Percentiles rank a stretch among this genome's conserved stretches.
These are phyloP conservation scores for Calocybe cyanea DNA, from an alignment of 768 basidiomycete species.

Conservation along the genomic window DNA sequence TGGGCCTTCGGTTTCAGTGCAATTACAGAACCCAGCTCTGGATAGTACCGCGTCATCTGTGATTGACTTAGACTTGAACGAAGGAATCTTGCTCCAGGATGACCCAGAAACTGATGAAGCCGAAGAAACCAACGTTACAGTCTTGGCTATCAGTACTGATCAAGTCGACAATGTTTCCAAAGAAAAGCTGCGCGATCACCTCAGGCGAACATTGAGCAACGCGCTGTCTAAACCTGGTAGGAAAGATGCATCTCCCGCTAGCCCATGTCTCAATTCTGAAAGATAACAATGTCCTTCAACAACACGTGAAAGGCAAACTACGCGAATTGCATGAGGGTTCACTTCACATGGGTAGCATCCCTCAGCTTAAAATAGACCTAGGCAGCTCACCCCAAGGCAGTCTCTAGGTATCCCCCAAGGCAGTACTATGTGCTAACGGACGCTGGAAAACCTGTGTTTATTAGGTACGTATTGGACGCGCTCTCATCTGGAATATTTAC, in stretches of 20 bases:
- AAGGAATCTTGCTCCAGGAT: conserved; percentile 71
- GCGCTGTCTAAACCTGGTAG: conserved; percentile 48
- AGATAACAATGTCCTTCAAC: conserved; percentile 28
- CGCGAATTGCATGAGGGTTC: conserved; percentile 35
- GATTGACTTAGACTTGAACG: conserved; percentile 59
- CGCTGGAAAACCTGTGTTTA: conserved; percentile 97
- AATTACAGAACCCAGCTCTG: conserved; percentile 31
- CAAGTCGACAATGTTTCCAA: conserved; percentile 55
- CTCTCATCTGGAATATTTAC: conserved; percentile 90
- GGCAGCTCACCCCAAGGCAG: conserved; percentile 22
- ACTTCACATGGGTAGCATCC: conserved; percentile 34
- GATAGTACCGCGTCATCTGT: conserved; percentile 73
- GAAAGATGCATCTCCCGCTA: too few relatives aligned
- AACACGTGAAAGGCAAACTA: conserved; percentile 27
- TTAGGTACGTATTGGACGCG: conserved; percentile 74
- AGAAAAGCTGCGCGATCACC: conserved; percentile 64
- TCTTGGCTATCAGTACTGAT: conserved; percentile 38
- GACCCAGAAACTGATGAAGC: conserved; percentile 53
- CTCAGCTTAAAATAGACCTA: background rate
- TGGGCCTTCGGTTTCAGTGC: conserved; percentile 25
- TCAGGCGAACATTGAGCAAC: conserved; percentile 61
- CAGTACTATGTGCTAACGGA: conserved; percentile 93
- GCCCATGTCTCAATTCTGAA: conserved; percentile 1
- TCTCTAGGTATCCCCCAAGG: conserved; percentile 47
- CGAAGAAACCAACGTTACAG: conserved; percentile 46